Evolutionary conservation across 1,139 yeast species (phyloP), one percentile per base, ranked within the genome.

Genomic region (Spathaspora sp.): DNA sequence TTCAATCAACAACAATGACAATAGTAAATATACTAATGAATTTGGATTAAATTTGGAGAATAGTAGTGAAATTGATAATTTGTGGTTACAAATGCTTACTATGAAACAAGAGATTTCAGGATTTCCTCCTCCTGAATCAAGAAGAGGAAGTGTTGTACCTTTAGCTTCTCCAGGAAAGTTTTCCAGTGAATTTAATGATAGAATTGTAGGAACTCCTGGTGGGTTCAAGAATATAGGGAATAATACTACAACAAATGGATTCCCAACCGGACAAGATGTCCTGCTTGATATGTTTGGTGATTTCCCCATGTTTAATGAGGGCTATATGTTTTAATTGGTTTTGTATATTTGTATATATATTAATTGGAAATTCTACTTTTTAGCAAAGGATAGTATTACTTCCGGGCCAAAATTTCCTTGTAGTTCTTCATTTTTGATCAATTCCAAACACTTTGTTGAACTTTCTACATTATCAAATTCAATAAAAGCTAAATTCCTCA

Each of bases 401-500:
- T 42, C 37, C n/a, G 10, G 10, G 16, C 44, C 44, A 37, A 42
- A 42, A 16, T 42, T 42, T 26, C 26, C 31, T 18, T 42, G 20
- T 55, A 43, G 15, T 43, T 48, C 5, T 44, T 49, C 16, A 37
- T 26, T 26, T 5, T 54, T 52, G 3, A 53, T 38, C 7, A 39
- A 33, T 13, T 54, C 48, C 39, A 69, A 56, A 43, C 70, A 67
- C 15, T 42, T 44, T 1, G 64, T 63, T 1, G 78, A 63, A 18
- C 45, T 39, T 1, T 55, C 64, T 24, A 81, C 84, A 6, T 70
- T 66, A 31, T 78, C 82, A 60, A 84, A 93, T 57, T 93, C 97
- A 10, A 93, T 78, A 63, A 93, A 86, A 7, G 95, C 95, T 45
- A 93, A 78, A 39, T 79, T 77, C 42, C 89, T 76, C 1, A 83